These are phyloP conservation scores for Ambrosia trifida DNA, from an alignment of 129 eudicot genomes.

Conservation along the genomic window DNA sequence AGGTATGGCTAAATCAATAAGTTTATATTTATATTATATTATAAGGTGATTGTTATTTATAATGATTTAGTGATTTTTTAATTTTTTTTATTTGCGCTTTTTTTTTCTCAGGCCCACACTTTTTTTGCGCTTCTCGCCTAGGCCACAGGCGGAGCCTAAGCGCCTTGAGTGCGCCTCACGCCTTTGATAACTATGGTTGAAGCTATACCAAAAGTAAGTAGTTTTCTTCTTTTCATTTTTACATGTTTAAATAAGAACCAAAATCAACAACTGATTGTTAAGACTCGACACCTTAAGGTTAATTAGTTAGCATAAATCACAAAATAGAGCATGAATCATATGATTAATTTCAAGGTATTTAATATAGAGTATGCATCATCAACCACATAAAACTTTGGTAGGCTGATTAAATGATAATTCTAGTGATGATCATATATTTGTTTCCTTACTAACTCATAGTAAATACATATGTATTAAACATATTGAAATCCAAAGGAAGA, in stretches of 20 bases:
- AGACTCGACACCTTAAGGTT: background rate
- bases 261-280: background rate
- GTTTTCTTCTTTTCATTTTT: too few relatives aligned
- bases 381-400: background rate
- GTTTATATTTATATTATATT: too few relatives aligned
- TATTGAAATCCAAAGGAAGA: slow-evolving; percentile 1
- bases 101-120: too few relatives aligned
- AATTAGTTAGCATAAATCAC: slow-evolving; percentile 6
- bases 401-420: background rate
- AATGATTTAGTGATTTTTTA: too few relatives aligned
- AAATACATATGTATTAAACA: background rate
- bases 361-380: background rate
- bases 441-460: background rate
- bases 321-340: background rate
- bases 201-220: background rate
- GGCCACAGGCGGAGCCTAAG: too few relatives aligned
- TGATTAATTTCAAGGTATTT: background rate
- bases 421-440: background rate
- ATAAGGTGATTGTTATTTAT: too few relatives aligned
- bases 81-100: too few relatives aligned
- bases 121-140: too few relatives aligned
- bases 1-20: too few relatives aligned
- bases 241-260: background rate
- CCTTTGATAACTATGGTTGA: too few relatives aligned
- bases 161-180: too few relatives aligned